These are phyloP conservation scores for Cardamine chenopodiifolia DNA, from an alignment of 345 rosid species.

Conservation along the genomic window DNA sequence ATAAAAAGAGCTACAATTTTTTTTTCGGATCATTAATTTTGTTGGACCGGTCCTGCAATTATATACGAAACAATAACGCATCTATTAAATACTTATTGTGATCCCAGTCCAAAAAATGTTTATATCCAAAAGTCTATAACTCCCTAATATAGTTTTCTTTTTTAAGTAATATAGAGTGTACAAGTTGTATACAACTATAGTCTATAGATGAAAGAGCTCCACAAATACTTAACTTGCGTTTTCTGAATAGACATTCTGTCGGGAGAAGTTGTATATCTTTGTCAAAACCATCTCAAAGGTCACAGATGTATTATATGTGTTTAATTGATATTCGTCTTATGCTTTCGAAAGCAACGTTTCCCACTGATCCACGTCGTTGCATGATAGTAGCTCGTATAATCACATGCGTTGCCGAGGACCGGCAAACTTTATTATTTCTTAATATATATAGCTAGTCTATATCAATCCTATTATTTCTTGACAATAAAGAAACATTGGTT, in stretches of 20 bases:
- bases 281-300: constrained; percentile 38
- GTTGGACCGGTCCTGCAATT: no score
- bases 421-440: constrained; percentile 30
- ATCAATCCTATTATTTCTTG: constrained; percentile 27
- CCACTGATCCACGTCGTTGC: constrained; percentile 41
- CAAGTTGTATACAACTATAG: constrained; percentile 33
- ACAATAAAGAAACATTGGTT: background rate
- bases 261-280: constrained; percentile 41
- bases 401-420: constrained; percentile 42
- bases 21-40: no score
- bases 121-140: constrained; percentile 1
- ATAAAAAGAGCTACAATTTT: no score
- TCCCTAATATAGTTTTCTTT: background rate
- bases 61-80: background rate
- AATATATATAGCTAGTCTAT: constrained; percentile 18
- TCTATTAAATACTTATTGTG: background rate
- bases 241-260: constrained; percentile 26
- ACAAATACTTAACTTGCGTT: constrained; percentile 18
- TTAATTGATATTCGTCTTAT: constrained; percentile 28
- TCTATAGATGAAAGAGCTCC: constrained; percentile 17
- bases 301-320: constrained; percentile 11
- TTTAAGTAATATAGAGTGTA: constrained; percentile 28
- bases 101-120: background rate
- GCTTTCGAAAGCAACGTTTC: constrained; percentile 25
- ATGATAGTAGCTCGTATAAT: constrained; percentile 35